These are phyloP conservation scores for Metschnikowia lochheadii DNA, from an alignment of 805 yeast genomes.

Conservation along the genomic window DNA sequence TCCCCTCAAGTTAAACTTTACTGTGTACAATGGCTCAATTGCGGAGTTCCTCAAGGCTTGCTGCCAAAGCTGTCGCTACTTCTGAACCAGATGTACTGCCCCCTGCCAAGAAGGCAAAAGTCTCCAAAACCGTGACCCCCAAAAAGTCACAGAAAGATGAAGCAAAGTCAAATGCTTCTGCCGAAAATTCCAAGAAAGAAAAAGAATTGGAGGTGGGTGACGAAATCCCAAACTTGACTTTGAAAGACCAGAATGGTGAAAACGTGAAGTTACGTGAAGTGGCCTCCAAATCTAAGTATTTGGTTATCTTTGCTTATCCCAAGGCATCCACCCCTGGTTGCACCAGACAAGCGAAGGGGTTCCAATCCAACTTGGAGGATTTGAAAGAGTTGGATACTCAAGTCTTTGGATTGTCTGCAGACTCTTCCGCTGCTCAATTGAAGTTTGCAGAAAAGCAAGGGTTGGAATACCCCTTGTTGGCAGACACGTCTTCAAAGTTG, in stretches of 20 bases:
- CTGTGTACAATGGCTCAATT: constrained; percentile 13
- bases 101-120: neutral
- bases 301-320: constrained; percentile 68
- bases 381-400: constrained; percentile 49
- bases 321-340: constrained; percentile 95
- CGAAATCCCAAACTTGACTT: constrained; percentile 57
- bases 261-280: constrained; percentile 35
- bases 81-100: neutral
- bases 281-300: constrained; percentile 29
- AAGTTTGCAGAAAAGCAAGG: constrained; percentile 68
- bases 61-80: constrained; percentile 8
- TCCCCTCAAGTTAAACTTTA: neutral
- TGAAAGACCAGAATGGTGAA: constrained; percentile 68
- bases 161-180: neutral
- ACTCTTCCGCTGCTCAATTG: constrained; percentile 72
- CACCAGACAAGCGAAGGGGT: constrained; percentile 91
- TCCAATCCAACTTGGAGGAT: constrained; percentile 58
- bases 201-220: constrained; percentile 51
- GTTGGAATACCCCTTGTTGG: constrained; percentile 67
- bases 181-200: neutral
- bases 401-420: constrained; percentile 82
- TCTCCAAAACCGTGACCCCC: neutral
- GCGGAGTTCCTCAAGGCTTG: constrained; percentile 17
- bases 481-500: constrained; percentile 69
- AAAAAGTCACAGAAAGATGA: constrained; percentile 4